phyloP scores from a whole-genome alignment of 129 eudicot genomes.

The Heracleum sosnowskyi region DNA sequence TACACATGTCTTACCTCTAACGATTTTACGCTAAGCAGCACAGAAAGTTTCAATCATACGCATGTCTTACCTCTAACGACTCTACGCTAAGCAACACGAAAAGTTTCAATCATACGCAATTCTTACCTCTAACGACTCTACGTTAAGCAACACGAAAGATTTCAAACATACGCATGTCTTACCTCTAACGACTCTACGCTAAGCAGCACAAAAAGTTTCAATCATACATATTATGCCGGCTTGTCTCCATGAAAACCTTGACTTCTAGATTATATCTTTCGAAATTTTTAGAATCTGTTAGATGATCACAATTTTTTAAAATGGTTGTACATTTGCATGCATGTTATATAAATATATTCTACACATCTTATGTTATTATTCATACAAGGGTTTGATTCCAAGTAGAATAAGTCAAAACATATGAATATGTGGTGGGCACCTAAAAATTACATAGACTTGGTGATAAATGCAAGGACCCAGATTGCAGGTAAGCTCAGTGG shows the following conservation, averaged over 20 bases:
- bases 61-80: not conserved
- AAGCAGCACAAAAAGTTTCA: not conserved
- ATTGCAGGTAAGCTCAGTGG: constrained; percentile 6
- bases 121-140: not conserved
- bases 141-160: not conserved
- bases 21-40: too few species aligned
- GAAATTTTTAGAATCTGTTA: too few species aligned
- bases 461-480: not conserved
- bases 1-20: not conserved
- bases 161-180: not conserved
- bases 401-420: too few species aligned
- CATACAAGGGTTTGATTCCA: too few species aligned
- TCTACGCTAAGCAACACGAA: too few species aligned
- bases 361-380: too few species aligned
- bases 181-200: not conserved
- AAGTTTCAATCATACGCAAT: not conserved
- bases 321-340: too few species aligned
- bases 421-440: not conserved
- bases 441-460: not conserved
- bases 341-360: too few species aligned
- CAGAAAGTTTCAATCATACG: too few species aligned
- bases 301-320: too few species aligned
- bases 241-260: not conserved
- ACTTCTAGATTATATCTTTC: too few species aligned
- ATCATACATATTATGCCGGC: not conserved